Conservation (phyloP, 805 yeast species). For the Saturnispora bothae region DNA sequence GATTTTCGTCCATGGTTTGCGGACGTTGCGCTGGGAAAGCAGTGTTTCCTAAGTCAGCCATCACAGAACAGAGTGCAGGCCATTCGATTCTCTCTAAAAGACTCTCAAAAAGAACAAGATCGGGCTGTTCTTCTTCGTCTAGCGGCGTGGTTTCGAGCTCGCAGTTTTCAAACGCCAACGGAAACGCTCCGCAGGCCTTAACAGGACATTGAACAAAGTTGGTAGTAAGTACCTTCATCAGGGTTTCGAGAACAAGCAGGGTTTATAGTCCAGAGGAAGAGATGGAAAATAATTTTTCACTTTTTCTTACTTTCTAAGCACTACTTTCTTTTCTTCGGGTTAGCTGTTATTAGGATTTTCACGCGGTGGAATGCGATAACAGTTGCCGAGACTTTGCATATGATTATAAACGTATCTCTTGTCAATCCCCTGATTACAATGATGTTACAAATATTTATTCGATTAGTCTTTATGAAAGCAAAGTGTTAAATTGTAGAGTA, state of each 20-base stretch:
- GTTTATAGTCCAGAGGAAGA: not conserved
- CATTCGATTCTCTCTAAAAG: conserved; percentile 81
- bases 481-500: too few species aligned
- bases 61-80: conserved; percentile 72
- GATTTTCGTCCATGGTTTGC: conserved; percentile 35
- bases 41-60: conserved; percentile 61
- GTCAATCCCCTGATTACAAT: conserved; percentile 9
- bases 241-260: not conserved
- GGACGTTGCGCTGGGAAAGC: conserved; percentile 56
- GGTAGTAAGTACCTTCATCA: conserved; percentile 89
- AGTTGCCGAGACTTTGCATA: not conserved
- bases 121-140: conserved; percentile 64
- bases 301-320: not conserved
- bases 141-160: conserved; percentile 36
- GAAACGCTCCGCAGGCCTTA: conserved; percentile 74
- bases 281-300: too few species aligned
- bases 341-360: too few species aligned
- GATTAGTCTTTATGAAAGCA: conserved; percentile 10
- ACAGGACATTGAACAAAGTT: conserved; percentile 94
- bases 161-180: conserved; percentile 59
- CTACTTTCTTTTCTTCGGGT: not conserved
- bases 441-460: conserved; percentile 10
- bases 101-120: conserved; percentile 66
- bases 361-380: not conserved
- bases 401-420: conserved; percentile 8